These are phyloP conservation scores for Neopestalotiopsis rosae DNA, from an alignment of 2,329 filamentous ascomycete species.

Conservation along the genomic window DNA sequence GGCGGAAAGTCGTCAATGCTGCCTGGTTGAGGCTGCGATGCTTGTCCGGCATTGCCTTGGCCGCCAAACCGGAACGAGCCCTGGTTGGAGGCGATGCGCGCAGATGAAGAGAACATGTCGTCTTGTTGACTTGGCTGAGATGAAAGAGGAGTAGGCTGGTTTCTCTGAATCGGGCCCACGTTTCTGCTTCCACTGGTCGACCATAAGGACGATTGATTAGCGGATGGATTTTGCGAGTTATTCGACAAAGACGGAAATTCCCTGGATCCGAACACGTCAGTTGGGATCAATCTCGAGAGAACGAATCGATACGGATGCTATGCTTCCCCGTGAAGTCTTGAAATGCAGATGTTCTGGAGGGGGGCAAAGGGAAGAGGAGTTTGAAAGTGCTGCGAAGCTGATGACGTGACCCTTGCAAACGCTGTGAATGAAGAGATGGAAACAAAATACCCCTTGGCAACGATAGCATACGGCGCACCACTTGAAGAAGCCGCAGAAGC, in stretches of 20 bases:
- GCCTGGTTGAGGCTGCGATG: slow-evolving; percentile 53
- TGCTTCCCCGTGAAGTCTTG: too few species aligned
- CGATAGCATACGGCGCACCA: slow-evolving; percentile 29
- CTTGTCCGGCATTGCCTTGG: slow-evolving; percentile 47
- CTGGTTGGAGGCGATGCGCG: slow-evolving; percentile 46
- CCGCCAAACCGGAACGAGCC: slow-evolving; percentile 60
- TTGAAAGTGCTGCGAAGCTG: background rate
- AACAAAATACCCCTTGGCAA: slow-evolving; percentile 32
- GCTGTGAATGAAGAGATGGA: background rate
- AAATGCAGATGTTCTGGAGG: background rate
- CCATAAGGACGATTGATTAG: slow-evolving; percentile 60
- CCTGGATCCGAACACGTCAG: slow-evolving; percentile 45
- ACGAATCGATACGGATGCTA: background rate
- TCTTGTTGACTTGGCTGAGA: slow-evolving; percentile 58
- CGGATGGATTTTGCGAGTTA: slow-evolving; percentile 58
- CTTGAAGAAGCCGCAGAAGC: background rate
- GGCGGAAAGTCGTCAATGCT: slow-evolving; percentile 68
- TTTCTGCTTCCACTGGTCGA: slow-evolving; percentile 54
- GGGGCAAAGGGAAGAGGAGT: background rate
- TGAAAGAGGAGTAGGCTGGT: slow-evolving; percentile 53
- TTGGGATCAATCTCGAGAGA: slow-evolving; percentile 3
- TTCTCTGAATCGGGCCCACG: slow-evolving; percentile 55
- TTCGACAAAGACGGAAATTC: slow-evolving; percentile 72
- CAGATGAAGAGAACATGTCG: slow-evolving; percentile 45
- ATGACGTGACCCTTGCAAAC: slow-evolving; percentile 11